phyloP scores from a whole-genome alignment of 1,139 yeast species.

The Suhomyces anneliseae region DNA sequence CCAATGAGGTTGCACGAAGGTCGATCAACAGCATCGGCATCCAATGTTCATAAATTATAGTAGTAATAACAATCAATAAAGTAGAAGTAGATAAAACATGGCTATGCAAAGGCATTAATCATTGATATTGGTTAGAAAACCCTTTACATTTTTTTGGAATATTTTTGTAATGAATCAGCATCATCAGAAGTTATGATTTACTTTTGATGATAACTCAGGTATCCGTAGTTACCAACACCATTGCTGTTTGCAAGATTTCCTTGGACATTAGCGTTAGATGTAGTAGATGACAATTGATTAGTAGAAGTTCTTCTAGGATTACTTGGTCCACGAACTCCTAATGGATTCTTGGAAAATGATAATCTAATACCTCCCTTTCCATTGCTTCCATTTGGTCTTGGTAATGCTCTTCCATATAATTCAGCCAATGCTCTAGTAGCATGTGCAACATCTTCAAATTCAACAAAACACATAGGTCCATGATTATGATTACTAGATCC shows the following conservation, averaged over 20 bases:
- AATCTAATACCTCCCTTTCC: slow-evolving; percentile 94
- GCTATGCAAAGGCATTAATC: slow-evolving; percentile 7
- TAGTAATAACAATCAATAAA: slow-evolving; percentile 10
- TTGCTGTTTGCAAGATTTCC: slow-evolving; percentile 8
- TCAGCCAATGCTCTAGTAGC: slow-evolving; percentile 95
- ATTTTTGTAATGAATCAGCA: too few relatives aligned
- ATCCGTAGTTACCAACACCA: slow-evolving; percentile 38
- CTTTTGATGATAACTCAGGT: slow-evolving; percentile 33
- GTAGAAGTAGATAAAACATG: slow-evolving; percentile 13
- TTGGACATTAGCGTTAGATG: slow-evolving; percentile 10
- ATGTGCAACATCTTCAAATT: slow-evolving; percentile 90
- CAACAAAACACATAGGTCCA: slow-evolving; percentile 99
- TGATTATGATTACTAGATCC: slow-evolving; percentile 49
- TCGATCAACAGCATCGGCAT: neutral
- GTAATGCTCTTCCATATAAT: slow-evolving; percentile 81
- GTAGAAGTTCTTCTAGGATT: slow-evolving; percentile 46
- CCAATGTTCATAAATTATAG: slow-evolving; percentile 10
- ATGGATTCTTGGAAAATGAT: slow-evolving; percentile 91
- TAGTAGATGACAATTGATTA: slow-evolving; percentile 27
- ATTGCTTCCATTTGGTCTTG: slow-evolving; percentile 63
- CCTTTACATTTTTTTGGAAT: too few relatives aligned
- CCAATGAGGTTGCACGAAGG: neutral
- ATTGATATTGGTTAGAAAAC: slow-evolving; percentile 1
- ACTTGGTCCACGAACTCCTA: slow-evolving; percentile 85
- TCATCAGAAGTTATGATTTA: slow-evolving; percentile 4